A percentile compares a stretch with the other conserved stretches of the same genome.
Conservation (phyloP, 306 rosid species). For the Cicer cuneatum region DNA sequence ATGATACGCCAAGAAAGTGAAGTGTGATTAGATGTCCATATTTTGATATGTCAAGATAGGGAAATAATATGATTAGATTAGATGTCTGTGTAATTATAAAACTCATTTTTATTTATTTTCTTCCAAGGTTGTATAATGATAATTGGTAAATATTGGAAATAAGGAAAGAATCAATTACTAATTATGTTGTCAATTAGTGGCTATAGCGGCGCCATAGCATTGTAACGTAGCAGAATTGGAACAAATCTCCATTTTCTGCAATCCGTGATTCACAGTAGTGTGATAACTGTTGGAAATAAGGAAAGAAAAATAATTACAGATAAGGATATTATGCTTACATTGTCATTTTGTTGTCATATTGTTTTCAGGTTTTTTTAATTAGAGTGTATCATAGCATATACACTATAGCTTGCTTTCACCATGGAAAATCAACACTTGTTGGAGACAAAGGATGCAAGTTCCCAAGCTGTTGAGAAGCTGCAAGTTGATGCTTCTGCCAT, state of each 20-base stretch:
- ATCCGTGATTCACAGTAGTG: not conserved
- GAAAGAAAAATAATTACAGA: not conserved
- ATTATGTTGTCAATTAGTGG: not conserved
- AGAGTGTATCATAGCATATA: slow-evolving; percentile 23
- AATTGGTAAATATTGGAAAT: not conserved
- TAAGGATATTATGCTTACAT: not conserved
- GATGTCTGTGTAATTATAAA: not conserved
- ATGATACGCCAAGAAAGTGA: not conserved
- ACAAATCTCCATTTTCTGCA: not conserved
- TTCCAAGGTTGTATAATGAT: not conserved
- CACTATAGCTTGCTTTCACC: slow-evolving; percentile 39
- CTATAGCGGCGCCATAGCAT: not conserved
- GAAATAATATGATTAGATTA: not conserved
- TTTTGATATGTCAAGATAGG: not conserved
- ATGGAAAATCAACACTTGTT: slow-evolving; percentile 54
- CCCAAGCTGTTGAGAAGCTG: slow-evolving; percentile 48
- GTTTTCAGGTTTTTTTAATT: slow-evolving; percentile 37
- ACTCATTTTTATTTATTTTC: not conserved
- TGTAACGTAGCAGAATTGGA: not conserved
- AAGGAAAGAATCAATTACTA: not conserved
- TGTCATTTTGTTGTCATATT: slow-evolving; percentile 14
- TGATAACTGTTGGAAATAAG: not conserved
- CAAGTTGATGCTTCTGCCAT: slow-evolving; percentile 44
- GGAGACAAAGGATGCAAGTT: slow-evolving; percentile 42
- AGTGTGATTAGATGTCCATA: not conserved